A percentile compares a stretch with the other conserved stretches of the same genome.
These are phyloP conservation scores for Ceratocystis eucalypticola DNA, from an alignment of 2,329 filamentous ascomycete species.

Conservation along the genomic window DNA sequence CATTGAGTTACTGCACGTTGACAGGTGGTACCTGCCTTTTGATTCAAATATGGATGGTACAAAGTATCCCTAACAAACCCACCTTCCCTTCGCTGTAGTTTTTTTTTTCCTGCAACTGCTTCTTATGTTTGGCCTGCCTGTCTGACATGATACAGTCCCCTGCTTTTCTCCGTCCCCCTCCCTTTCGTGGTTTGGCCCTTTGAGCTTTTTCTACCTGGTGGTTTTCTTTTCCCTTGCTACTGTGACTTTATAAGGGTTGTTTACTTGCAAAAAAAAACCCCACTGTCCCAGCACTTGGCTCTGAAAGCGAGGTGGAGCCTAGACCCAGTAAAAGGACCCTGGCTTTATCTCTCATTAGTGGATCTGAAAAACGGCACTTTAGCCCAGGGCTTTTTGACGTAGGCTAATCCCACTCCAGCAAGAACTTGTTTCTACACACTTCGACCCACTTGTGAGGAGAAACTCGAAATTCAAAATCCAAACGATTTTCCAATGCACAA, in stretches of 20 bases:
- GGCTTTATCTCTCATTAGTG: conserved; percentile 7
- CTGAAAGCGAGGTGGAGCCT: neutral
- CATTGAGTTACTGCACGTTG: neutral
- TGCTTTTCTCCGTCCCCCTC: neutral
- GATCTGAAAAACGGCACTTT: conserved; percentile 7
- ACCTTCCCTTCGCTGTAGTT: neutral
- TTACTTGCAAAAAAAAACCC: no score
- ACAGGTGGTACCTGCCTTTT: conserved; percentile 7
- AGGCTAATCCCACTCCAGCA: neutral
- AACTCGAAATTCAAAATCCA: neutral
- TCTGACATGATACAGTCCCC: neutral
- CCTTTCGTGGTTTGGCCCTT: neutral
- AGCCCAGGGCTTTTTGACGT: conserved; percentile 8
- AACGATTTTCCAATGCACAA: neutral
- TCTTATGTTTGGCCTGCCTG: neutral
- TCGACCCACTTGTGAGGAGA: neutral
- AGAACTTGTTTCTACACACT: neutral
- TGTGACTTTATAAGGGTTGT: no score
- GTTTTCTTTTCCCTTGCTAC: neutral
- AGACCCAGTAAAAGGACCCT: conserved; percentile 4
- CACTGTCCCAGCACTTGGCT: neutral
- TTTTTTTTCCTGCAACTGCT: neutral
- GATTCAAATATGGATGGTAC: neutral
- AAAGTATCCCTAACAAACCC: neutral
- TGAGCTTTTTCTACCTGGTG: neutral